Evolutionary conservation across 2,329 filamentous ascomycete genomes (phyloP).

Genomic region (Curvularia verruculosa): DNA sequence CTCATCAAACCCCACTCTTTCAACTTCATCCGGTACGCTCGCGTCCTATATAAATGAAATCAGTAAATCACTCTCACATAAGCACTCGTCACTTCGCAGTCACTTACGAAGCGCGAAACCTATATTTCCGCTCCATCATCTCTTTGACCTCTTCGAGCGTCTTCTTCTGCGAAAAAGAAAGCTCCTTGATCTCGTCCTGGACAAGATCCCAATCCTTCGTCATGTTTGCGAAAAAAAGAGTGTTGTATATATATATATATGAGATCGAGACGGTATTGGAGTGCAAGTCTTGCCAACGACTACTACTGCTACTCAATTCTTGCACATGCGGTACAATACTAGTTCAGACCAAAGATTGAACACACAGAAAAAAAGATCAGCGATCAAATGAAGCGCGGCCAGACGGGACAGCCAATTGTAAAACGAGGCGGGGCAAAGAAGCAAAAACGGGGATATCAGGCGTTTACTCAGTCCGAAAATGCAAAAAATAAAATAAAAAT

Average conservation of each 20-base stretch:
- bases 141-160: slow-evolving; percentile 41
- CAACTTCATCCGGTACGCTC: slow-evolving; percentile 47
- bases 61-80: slow-evolving; percentile 1
- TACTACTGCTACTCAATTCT: neutral
- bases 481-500: too few species aligned
- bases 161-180: slow-evolving; percentile 44
- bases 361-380: too few species aligned
- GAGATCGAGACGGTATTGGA: neutral
- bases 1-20: slow-evolving; percentile 46
- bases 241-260: neutral
- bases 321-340: neutral
- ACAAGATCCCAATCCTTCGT: slow-evolving; percentile 42
- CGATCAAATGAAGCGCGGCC: too few species aligned
- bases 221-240: slow-evolving; percentile 24
- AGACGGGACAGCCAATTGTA: too few species aligned
- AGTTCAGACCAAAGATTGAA: too few species aligned
- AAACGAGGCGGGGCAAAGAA: too few species aligned
- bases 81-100: neutral
- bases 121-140: slow-evolving; percentile 42
- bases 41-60: slow-evolving; percentile 27
- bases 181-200: slow-evolving; percentile 40
- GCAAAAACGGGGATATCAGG: too few species aligned
- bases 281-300: neutral
- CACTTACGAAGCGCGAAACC: slow-evolving; percentile 46
- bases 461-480: too few species aligned